Evolutionary conservation across 441 rosid genomes (phyloP), one percentile per base, ranked within the genome.

Genomic region (Corymbia citriodora): DNA sequence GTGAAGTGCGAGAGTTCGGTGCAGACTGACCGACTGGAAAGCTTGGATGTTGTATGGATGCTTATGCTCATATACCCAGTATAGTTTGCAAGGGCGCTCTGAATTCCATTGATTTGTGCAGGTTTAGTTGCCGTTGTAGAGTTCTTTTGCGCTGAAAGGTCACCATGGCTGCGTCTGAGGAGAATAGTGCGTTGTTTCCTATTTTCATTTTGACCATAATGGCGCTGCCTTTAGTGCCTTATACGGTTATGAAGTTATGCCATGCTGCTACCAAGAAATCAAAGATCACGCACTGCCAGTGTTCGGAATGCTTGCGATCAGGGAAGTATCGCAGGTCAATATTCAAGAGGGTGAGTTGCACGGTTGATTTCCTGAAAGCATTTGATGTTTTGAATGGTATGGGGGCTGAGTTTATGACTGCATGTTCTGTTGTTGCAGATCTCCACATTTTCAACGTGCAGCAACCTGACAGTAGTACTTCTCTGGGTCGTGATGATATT

Each of bases 171-270:
- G 97, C 98, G 36, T 95, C 99, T 2, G 99, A 98, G 91, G 99
- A 98, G 96, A 98, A 92, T 89, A 94, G 98, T 91, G 95, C 97
- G 0, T 89, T 97, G 95, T 98, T 98, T 94, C 99, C 99, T 21
- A 98, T 97, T 92, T 98, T 98, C 92, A 96, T 98, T 90, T 94
- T 98, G 94, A 98, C 99, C 63, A 97, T 97, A 88, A 96, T 97
- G 99, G 99, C 99, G 61, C 94, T 97, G 90, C 99, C 99, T 57
- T 89, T 97, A 88, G 98, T 98, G 94, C 99, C 99, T 57, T 97
- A 97, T 88, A 98, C 99, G 2, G 89, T 97, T 88, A 92, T 93
- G 57, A 97, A 96, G 93, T 89, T 98, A 90, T 96, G 97, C 92
- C 94, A 90, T 74, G 98, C 98, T 89, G 95, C 96, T 88, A 94